Percentiles rank a stretch among this genome's conserved stretches.
phyloP scores from a whole-genome alignment of 2,329 filamentous ascomycete genomes.

The Trichophyton mentagrophytes region DNA sequence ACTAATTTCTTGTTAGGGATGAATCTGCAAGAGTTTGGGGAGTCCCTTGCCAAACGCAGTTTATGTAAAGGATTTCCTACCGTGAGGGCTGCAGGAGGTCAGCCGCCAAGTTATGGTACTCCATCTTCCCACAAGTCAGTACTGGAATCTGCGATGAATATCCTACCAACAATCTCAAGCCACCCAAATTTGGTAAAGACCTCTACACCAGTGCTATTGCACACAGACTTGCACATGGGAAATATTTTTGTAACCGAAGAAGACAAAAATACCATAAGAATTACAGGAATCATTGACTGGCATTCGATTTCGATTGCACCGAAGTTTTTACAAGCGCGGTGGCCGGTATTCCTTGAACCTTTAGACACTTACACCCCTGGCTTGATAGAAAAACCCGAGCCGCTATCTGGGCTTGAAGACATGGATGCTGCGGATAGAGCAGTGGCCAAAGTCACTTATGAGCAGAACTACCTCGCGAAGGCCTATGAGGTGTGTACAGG shows the following conservation, averaged over 20 bases:
- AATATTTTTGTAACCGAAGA: constrained; percentile 22
- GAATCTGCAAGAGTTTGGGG: background rate
- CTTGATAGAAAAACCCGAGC: background rate
- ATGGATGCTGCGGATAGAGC: background rate
- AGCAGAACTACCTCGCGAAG: background rate
- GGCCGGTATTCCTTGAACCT: background rate
- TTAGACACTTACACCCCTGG: background rate
- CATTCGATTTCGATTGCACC: constrained; percentile 24
- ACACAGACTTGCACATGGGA: background rate
- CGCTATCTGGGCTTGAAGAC: background rate
- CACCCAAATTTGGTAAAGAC: background rate
- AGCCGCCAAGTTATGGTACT: background rate
- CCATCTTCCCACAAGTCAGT: background rate
- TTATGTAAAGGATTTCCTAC: background rate
- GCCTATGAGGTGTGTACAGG: background rate
- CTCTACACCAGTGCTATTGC: background rate
- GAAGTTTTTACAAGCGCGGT: constrained; percentile 17
- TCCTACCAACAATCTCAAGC: background rate
- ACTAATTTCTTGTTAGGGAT: background rate
- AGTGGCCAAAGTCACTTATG: background rate
- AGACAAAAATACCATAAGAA: constrained; percentile 8
- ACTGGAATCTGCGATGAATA: background rate
- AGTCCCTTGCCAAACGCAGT: background rate
- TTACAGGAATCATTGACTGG: constrained; percentile 31
- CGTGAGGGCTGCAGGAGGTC: background rate